Evolutionary conservation across 1,284 basidiomycete genomes (phyloP).

Genomic region (Austroboletus niveus): DNA sequence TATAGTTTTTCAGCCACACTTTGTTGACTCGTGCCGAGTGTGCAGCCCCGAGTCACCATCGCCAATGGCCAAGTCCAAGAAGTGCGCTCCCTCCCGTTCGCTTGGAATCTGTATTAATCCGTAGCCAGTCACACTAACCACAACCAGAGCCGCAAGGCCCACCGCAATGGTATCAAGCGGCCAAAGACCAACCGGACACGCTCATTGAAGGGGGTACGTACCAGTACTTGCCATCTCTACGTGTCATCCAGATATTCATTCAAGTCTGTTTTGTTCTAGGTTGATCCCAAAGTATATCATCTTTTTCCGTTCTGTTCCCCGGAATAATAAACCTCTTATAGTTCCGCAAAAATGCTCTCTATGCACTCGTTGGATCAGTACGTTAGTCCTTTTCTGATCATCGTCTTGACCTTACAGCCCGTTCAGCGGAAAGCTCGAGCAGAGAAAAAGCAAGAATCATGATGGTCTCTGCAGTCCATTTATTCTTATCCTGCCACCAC

Average conservation of each 20-base stretch:
- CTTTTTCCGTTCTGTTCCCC: not conserved
- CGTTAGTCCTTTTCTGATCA: constrained; percentile 31
- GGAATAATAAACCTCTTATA: constrained; percentile 30
- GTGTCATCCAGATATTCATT: constrained; percentile 3
- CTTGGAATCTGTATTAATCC: constrained; percentile 8
- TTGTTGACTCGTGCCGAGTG: not conserved
- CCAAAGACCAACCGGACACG: constrained; percentile 75
- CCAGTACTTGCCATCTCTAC: constrained; percentile 1
- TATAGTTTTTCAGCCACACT: constrained; percentile 5
- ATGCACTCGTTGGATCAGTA: constrained; percentile 78
- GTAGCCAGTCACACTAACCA: constrained; percentile 77
- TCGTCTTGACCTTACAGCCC: constrained; percentile 4
- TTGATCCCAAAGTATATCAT: constrained; percentile 77
- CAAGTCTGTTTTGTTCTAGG: constrained; percentile 41
- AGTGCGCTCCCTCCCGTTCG: constrained; percentile 43
- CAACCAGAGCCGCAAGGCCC: constrained; percentile 94
- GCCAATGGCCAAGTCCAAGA: constrained; percentile 81
- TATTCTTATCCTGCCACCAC: constrained; percentile 4
- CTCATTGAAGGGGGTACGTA: constrained; percentile 88
- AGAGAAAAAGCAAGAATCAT: constrained; percentile 53
- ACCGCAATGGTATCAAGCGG: constrained; percentile 95
- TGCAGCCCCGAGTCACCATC: constrained; percentile 31
- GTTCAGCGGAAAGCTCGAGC: constrained; percentile 61
- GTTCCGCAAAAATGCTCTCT: constrained; percentile 86
- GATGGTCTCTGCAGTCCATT: constrained; percentile 32